Evolutionary conservation across 768 basidiomycete genomes (phyloP).

Genomic region (Dioszegia aurantiaca): DNA sequence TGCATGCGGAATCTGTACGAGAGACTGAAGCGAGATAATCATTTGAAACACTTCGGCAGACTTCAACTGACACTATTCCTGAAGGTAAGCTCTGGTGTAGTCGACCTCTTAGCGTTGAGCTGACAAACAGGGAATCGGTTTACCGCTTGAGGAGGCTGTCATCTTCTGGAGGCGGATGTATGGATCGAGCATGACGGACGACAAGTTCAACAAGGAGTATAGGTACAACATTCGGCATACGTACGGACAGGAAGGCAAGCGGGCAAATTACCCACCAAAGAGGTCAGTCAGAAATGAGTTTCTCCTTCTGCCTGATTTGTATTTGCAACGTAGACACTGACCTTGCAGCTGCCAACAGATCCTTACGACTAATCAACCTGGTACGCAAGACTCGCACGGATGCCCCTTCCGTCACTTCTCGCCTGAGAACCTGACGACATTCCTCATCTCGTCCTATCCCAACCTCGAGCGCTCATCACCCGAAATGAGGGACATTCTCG

Average conservation of each 20-base stretch:
- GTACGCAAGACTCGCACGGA: conserved; percentile 69
- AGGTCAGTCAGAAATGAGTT: conserved; percentile 57
- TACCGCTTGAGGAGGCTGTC: conserved; percentile 91
- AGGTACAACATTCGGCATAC: conserved; percentile 95
- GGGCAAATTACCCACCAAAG: conserved; percentile 90
- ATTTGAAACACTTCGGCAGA: conserved; percentile 88
- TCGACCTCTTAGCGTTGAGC: no score
- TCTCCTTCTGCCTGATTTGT: neutral
- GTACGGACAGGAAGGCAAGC: conserved; percentile 89
- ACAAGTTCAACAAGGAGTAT: conserved; percentile 97
- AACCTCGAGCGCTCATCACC: conserved; percentile 60
- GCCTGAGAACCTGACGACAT: conserved; percentile 72
- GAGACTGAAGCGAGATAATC: conserved; percentile 68
- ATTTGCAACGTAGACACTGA: no score
- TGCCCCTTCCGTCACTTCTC: conserved; percentile 92
- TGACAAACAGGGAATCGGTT: conserved; percentile 69
- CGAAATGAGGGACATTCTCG: conserved; percentile 79
- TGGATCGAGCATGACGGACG: conserved; percentile 65
- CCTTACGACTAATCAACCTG: conserved; percentile 66
- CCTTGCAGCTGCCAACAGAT: conserved; percentile 78
- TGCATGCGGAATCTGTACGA: conserved; percentile 93
- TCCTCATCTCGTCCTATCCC: conserved; percentile 56
- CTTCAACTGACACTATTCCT: conserved; percentile 90
- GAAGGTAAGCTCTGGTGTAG: conserved; percentile 73
- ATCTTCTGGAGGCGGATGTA: conserved; percentile 91